Evolutionary conservation across 2,329 filamentous ascomycete species (phyloP).

Genomic region (Pseudogymnoascus sp.): DNA sequence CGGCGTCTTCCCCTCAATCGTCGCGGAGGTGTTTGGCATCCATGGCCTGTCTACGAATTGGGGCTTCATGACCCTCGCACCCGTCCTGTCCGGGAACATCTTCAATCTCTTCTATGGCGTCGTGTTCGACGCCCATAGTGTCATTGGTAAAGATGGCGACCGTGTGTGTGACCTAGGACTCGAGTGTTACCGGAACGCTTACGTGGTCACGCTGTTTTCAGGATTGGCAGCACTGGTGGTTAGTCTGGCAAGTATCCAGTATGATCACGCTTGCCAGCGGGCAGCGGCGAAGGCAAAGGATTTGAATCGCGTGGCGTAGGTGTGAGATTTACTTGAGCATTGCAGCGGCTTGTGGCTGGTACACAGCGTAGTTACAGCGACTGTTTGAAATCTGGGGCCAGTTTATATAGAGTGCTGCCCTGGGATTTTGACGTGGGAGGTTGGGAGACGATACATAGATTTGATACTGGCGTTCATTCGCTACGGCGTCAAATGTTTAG

Average conservation of each 20-base stretch:
- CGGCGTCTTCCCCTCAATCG: slow-evolving; percentile 84
- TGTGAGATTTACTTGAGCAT: neutral
- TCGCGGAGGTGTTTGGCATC: slow-evolving; percentile 86
- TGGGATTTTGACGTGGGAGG: neutral
- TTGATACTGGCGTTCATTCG: neutral
- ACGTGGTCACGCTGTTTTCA: slow-evolving; percentile 68
- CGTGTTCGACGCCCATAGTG: slow-evolving; percentile 75
- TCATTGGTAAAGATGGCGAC: slow-evolving; percentile 61
- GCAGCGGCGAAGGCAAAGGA: neutral
- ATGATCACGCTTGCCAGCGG: slow-evolving; percentile 1
- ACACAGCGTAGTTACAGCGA: neutral
- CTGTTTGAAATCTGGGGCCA: neutral
- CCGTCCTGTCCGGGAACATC: slow-evolving; percentile 79
- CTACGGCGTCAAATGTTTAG: neutral
- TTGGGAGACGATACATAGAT: neutral
- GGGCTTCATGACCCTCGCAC: slow-evolving; percentile 88
- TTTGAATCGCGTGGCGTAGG: neutral
- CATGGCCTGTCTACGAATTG: slow-evolving; percentile 88
- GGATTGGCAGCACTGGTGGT: slow-evolving; percentile 63
- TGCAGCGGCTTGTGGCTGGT: neutral
- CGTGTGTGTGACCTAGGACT: slow-evolving; percentile 71
- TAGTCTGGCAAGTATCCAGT: slow-evolving; percentile 60
- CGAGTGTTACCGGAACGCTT: slow-evolving; percentile 74
- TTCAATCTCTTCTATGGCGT: slow-evolving; percentile 88
- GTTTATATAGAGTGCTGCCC: neutral